phyloP scores from a whole-genome alignment of 306 rosid species.

The Fragaria ananassa region DNA sequence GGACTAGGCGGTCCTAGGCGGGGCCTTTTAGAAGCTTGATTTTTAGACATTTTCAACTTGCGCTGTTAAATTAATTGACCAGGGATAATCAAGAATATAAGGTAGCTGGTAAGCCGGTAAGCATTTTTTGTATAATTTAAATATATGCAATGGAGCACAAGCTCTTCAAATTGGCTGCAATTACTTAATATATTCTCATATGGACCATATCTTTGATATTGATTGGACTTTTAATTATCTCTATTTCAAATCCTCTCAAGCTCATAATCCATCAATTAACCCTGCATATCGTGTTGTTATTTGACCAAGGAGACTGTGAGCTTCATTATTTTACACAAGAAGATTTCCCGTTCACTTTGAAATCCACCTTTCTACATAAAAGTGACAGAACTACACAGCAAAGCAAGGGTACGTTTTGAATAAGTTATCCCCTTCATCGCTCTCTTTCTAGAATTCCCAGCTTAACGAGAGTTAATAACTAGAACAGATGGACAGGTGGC shows the following conservation, averaged over 20 bases:
- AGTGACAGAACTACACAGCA: background rate
- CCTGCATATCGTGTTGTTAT: background rate
- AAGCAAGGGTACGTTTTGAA: background rate
- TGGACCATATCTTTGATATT: background rate
- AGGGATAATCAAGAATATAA: background rate
- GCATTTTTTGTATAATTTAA: no score
- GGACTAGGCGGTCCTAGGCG: no score
- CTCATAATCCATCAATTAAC: background rate
- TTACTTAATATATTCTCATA: no score
- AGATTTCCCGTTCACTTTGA: background rate
- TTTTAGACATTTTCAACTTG: background rate
- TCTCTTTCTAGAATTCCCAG: no score
- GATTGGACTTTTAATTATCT: background rate
- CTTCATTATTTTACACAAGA: background rate
- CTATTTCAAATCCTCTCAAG: background rate
- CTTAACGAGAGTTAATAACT: no score
- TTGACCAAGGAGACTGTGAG: background rate
- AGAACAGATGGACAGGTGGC: background rate
- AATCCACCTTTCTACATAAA: background rate
- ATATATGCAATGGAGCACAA: no score
- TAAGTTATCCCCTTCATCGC: no score
- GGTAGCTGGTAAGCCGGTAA: background rate
- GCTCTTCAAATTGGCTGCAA: background rate
- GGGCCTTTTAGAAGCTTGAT: no score
- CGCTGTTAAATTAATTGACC: background rate